Percentiles rank a stretch among this genome's conserved stretches.
Evolutionary conservation across 345 rosid species (phyloP).

Genomic region (Conringia planisiliqua): DNA sequence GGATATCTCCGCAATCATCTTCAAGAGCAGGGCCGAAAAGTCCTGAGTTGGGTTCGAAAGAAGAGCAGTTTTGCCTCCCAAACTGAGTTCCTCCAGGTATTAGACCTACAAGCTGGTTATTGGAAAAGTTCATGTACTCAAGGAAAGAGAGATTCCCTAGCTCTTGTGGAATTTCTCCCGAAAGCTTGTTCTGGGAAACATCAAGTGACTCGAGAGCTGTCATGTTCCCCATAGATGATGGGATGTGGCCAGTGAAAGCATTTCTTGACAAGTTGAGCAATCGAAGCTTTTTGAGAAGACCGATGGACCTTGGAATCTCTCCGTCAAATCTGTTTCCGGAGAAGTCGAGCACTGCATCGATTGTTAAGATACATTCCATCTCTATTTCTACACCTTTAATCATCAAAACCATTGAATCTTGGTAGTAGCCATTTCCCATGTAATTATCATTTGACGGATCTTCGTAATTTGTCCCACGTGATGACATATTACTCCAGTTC

Average conservation of each 20-base stretch:
- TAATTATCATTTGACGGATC: rapidly evolving
- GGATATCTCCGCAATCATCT: not conserved
- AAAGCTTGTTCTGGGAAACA: not conserved
- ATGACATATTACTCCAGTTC: not conserved
- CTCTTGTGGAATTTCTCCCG: not conserved
- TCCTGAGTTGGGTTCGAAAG: not conserved
- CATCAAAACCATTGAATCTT: not conserved
- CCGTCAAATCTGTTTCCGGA: not conserved
- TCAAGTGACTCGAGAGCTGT: not conserved
- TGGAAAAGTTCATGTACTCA: not conserved
- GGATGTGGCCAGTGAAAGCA: not conserved
- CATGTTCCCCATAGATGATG: not conserved
- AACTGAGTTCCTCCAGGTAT: not conserved
- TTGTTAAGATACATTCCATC: not conserved
- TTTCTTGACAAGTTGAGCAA: not conserved
- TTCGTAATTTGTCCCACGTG: not conserved
- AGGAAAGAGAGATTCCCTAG: not conserved
- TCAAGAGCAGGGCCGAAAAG: not conserved
- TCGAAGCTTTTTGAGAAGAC: not conserved
- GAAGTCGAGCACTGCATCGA: not conserved
- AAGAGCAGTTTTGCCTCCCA: not conserved
- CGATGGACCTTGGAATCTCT: not conserved
- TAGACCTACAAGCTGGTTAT: not conserved
- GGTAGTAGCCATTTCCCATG: not conserved
- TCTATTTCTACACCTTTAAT: not conserved